Conservation (phyloP, 2,329 filamentous ascomycete species). For the Xylariaceae sp. region DNA sequence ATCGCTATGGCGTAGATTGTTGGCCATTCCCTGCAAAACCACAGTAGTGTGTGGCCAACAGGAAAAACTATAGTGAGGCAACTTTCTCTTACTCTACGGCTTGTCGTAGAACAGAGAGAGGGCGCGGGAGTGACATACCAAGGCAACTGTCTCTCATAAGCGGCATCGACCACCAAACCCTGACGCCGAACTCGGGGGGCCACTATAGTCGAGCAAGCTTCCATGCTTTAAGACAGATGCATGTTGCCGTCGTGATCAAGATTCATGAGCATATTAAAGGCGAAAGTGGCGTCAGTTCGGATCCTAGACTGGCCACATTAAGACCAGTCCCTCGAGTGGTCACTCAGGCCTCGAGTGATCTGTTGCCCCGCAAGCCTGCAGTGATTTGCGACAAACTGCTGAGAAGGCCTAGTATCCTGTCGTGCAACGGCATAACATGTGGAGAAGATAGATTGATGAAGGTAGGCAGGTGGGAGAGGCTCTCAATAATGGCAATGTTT, state of each 20-base stretch:
- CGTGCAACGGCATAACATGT: constrained; percentile 26
- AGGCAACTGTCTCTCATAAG: neutral
- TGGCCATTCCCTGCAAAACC: constrained; percentile 20
- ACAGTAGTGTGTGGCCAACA: constrained; percentile 24
- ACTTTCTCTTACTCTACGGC: constrained; percentile 1
- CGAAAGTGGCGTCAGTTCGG: constrained; percentile 24
- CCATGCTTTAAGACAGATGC: constrained; percentile 24
- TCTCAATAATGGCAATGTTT: constrained; percentile 26
- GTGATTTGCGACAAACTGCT: constrained; percentile 25
- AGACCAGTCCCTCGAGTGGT: constrained; percentile 23
- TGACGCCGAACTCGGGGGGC: constrained; percentile 5
- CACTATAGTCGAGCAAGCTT: constrained; percentile 16
- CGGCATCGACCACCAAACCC: neutral
- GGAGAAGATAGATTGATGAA: constrained; percentile 29
- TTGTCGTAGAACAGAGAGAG: neutral
- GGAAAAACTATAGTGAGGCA: constrained; percentile 2
- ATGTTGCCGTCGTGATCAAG: constrained; percentile 27
- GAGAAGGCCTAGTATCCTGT: constrained; percentile 26
- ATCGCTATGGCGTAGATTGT: constrained; percentile 18
- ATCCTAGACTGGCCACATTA: constrained; percentile 26
- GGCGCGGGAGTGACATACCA: neutral
- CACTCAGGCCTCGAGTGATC: constrained; percentile 15
- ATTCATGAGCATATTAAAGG: constrained; percentile 15
- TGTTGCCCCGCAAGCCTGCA: constrained; percentile 26
- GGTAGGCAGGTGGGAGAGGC: constrained; percentile 27